These are phyloP conservation scores for Arctium minus DNA, from an alignment of 129 eudicot species.

Conservation along the genomic window DNA sequence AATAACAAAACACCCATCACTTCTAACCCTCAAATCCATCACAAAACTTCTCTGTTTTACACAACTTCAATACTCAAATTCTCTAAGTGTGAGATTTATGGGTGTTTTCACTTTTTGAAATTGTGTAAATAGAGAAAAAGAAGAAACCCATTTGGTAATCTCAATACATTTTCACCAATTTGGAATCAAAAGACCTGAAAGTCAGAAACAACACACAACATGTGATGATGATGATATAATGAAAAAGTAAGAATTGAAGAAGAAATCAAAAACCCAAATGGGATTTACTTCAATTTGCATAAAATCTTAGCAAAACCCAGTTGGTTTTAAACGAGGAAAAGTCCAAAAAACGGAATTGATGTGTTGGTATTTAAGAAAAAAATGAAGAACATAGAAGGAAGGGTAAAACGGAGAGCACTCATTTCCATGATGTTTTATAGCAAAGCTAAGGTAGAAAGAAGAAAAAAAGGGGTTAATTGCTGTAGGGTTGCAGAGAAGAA, in stretches of 20 bases:
- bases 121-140: neutral
- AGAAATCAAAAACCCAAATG: constrained; percentile 9
- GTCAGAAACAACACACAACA: constrained; percentile 14
- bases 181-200: constrained; percentile 8
- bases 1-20: constrained; percentile 9
- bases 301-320: constrained; percentile 9
- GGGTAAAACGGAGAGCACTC: constrained; percentile 19
- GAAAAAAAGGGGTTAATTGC: neutral
- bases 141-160: constrained; percentile 3
- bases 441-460: constrained; percentile 41
- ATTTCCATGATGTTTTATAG: constrained; percentile 35
- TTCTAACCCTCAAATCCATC: constrained; percentile 25
- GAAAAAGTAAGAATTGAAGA: neutral
- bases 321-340: constrained; percentile 22
- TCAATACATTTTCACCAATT: constrained; percentile 16
- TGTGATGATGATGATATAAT: constrained; percentile 24
- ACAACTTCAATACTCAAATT: no score
- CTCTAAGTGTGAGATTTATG: neutral
- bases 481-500: constrained; percentile 35
- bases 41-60: constrained; percentile 15
- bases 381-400: constrained; percentile 16
- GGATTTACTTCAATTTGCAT: constrained; percentile 17
- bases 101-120: neutral
- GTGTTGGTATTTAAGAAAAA: constrained; percentile 4
- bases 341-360: constrained; percentile 22